Evolutionary conservation across 2,329 filamentous ascomycete genomes (phyloP).

Genomic region (Aspergillus sp.): DNA sequence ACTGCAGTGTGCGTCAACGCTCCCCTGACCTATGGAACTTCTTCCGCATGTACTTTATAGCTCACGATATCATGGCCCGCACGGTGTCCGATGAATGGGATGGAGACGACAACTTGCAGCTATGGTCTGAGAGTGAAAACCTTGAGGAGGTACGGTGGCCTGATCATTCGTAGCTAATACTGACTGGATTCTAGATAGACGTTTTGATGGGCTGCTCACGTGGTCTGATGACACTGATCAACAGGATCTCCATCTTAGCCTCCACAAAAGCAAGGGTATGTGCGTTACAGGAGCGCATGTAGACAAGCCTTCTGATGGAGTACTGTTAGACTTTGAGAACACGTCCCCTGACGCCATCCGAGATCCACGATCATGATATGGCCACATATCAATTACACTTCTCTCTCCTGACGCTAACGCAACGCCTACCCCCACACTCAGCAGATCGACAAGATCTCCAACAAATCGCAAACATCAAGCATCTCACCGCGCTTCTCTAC

Average conservation of each 20-base stretch:
- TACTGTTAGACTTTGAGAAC: not conserved
- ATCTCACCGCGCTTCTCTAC: slow-evolving; percentile 36
- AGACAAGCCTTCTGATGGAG: too few relatives aligned
- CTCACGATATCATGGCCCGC: slow-evolving; percentile 39
- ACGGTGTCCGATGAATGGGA: slow-evolving; percentile 28
- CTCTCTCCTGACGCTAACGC: slow-evolving; percentile 2
- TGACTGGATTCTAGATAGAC: slow-evolving; percentile 29
- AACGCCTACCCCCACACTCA: slow-evolving; percentile 26
- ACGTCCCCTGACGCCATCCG: not conserved
- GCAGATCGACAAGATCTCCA: slow-evolving; percentile 24
- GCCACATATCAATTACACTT: not conserved
- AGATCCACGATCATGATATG: not conserved
- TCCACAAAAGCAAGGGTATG: not conserved
- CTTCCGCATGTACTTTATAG: slow-evolving; percentile 37
- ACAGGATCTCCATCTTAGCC: slow-evolving; percentile 25
- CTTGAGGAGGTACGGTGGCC: slow-evolving; percentile 1
- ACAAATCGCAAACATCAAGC: slow-evolving; percentile 35
- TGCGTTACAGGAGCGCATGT: not conserved
- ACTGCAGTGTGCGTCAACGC: slow-evolving; percentile 17
- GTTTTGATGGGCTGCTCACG: slow-evolving; percentile 38
- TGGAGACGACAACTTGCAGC: slow-evolving; percentile 30
- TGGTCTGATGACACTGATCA: slow-evolving; percentile 33
- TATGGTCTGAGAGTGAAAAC: slow-evolving; percentile 12
- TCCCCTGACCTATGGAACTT: slow-evolving; percentile 21
- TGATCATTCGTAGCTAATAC: not conserved